A percentile compares a stretch with the other conserved stretches of the same genome.
phyloP scores from a whole-genome alignment of 805 yeast genomes.

The Candida germanica region DNA sequence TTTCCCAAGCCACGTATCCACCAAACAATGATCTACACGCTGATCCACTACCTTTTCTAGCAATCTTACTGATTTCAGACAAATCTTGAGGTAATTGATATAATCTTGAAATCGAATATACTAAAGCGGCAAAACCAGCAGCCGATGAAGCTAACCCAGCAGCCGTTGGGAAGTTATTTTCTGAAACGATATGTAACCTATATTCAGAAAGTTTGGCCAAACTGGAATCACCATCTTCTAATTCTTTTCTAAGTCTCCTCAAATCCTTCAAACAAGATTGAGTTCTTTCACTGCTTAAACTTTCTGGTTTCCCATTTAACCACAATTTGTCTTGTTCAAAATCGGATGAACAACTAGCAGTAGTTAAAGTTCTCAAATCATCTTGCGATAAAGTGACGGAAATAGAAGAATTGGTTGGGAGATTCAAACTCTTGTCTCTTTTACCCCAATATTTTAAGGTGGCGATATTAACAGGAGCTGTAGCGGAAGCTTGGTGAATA shows the following conservation, averaged over 20 bases:
- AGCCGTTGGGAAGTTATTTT: constrained; percentile 98
- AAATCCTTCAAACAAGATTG: constrained; percentile 75
- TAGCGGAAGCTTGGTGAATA: constrained; percentile 71
- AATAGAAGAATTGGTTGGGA: constrained; percentile 95
- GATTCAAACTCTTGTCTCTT: constrained; percentile 80
- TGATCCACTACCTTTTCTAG: constrained; percentile 97
- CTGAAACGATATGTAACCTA: constrained; percentile 79
- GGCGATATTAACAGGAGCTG: constrained; percentile 98
- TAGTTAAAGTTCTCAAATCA: constrained; percentile 87
- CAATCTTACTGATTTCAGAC: constrained; percentile 86
- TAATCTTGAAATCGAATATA: constrained; percentile 80
- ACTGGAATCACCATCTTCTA: constrained; percentile 54
- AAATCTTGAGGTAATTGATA: constrained; percentile 81
- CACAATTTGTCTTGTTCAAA: constrained; percentile 68
- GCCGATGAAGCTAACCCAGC: constrained; percentile 98
- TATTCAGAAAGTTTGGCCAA: constrained; percentile 62
- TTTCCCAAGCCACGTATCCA: constrained; percentile 99
- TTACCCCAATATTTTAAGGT: constrained; percentile 99
- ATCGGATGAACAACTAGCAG: constrained; percentile 65
- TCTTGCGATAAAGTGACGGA: constrained; percentile 91
- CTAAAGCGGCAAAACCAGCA: constrained; percentile 97
- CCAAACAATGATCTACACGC: constrained; percentile 97
- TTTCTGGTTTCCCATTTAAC: constrained; percentile 83
- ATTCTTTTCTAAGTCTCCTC: constrained; percentile 57
- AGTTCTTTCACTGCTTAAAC: constrained; percentile 59